A percentile compares a stretch with the other conserved stretches of the same genome.
phyloP scores from a whole-genome alignment of 352 stramenopile species.

The Pythium monospermum region DNA sequence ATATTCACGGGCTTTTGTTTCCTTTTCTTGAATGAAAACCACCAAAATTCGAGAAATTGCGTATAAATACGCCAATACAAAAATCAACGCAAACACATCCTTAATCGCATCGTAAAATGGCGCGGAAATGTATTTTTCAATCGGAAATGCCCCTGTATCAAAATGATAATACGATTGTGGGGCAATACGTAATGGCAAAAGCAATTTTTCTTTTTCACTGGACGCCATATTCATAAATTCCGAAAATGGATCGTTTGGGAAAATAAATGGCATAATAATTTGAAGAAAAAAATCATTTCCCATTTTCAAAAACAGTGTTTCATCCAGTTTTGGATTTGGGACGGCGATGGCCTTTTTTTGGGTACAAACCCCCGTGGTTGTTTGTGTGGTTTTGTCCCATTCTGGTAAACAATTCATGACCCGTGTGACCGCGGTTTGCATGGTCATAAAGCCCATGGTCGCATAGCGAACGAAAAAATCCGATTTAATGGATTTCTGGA shows the following conservation, averaged over 20 bases:
- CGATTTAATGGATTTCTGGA: conserved; percentile 39
- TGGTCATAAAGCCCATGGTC: conserved; percentile 49
- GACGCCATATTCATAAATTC: conserved; percentile 7
- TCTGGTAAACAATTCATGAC: conserved; percentile 55
- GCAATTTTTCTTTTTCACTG: conserved; percentile 29
- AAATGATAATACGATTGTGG: conserved; percentile 40
- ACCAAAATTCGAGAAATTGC: conserved; percentile 74
- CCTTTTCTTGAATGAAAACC: conserved; percentile 81
- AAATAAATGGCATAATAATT: neutral
- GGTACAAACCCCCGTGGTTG: conserved; percentile 37
- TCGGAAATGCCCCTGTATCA: conserved; percentile 35
- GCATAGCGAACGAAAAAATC: conserved; percentile 38
- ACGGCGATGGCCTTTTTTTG: conserved; percentile 32
- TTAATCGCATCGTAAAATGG: conserved; percentile 66
- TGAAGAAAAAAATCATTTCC: conserved; percentile 31
- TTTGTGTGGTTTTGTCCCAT: conserved; percentile 32
- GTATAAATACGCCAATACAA: conserved; percentile 76
- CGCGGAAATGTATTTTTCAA: conserved; percentile 38
- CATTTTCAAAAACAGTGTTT: conserved; percentile 17
- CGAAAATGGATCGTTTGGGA: neutral
- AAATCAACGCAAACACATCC: conserved; percentile 77
- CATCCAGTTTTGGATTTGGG: conserved; percentile 15
- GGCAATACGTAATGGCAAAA: conserved; percentile 35
- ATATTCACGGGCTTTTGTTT: conserved; percentile 51
- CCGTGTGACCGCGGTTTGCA: conserved; percentile 55